These are phyloP conservation scores for Thinopyrum elongatum DNA, from an alignment of 176 grass and related monocot species.

Conservation along the genomic window DNA sequence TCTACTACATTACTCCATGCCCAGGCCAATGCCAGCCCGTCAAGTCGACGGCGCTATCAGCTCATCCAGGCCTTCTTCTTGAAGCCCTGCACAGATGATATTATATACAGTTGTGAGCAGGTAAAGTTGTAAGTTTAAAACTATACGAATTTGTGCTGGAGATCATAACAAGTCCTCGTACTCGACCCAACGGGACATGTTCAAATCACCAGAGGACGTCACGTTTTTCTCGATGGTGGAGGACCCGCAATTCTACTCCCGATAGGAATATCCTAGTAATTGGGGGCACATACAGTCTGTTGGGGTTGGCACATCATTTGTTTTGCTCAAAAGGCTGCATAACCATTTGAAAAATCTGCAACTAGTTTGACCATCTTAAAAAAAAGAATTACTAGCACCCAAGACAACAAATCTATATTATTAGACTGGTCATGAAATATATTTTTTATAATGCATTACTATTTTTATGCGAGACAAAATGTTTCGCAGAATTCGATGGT, in stretches of 20 bases:
- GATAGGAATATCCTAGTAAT: neutral
- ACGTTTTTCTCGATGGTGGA: no score
- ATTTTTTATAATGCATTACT: no score
- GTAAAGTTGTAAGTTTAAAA: neutral
- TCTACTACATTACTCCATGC: neutral
- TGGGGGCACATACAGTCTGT: neutral
- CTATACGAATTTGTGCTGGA: neutral
- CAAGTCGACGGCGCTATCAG: neutral
- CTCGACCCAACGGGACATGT: neutral
- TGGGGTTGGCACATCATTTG: neutral
- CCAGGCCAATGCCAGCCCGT: neutral
- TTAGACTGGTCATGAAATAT: no score
- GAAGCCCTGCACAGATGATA: slow-evolving; percentile 25
- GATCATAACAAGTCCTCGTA: neutral
- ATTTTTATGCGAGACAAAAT: no score
- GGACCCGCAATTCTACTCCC: neutral
- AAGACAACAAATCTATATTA: no score
- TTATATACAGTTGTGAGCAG: slow-evolving; percentile 22
- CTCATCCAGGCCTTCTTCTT: slow-evolving; percentile 28
- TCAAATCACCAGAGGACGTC: no score
- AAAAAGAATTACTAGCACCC: no score
- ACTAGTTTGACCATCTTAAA: neutral
- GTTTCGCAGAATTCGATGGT: neutral
- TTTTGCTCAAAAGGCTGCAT: neutral
- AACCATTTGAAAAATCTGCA: neutral